These are phyloP conservation scores for Moesziomyces sp. DNA, from an alignment of 1,284 basidiomycete genomes.

Conservation along the genomic window DNA sequence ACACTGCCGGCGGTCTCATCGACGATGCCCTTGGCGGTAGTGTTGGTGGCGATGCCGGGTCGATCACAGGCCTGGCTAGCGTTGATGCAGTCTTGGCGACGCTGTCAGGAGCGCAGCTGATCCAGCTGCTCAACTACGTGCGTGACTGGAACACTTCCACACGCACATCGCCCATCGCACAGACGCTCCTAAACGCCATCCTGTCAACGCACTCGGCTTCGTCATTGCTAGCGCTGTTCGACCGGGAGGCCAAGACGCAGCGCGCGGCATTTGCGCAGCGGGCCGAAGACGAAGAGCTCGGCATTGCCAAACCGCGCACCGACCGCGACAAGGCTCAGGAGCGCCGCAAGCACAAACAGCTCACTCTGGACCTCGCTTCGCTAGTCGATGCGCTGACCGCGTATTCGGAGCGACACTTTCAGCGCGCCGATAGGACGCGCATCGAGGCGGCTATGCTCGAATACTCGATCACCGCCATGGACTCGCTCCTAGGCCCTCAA, in stretches of 20 bases:
- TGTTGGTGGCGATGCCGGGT: conserved; percentile 10
- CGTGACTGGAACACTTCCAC: conserved; percentile 94
- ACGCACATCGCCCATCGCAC: conserved; percentile 85
- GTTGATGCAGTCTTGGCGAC: conserved; percentile 76
- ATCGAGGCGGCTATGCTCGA: conserved; percentile 95
- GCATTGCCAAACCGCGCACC: conserved; percentile 7
- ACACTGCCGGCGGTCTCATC: conserved; percentile 9
- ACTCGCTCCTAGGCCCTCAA: conserved; percentile 69
- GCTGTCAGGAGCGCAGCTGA: conserved; percentile 79
- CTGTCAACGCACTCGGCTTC: conserved; percentile 80
- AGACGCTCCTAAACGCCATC: conserved; percentile 83
- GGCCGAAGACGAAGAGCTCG: conserved; percentile 30
- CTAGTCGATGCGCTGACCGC: conserved; percentile 86
- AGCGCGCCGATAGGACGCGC: conserved; percentile 83
- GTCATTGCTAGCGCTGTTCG: conserved; percentile 80
- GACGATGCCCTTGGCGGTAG: conserved; percentile 1
- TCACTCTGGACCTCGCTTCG: conserved; percentile 73
- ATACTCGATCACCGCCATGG: conserved; percentile 91
- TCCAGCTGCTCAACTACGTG: conserved; percentile 82
- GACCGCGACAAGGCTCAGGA: conserved; percentile 15
- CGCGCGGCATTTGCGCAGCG: conserved; percentile 13
- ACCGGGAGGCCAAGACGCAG: conserved; percentile 22
- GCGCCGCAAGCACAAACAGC: conserved; percentile 57
- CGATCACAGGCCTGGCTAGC: conserved; percentile 57
- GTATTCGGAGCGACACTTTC: conserved; percentile 91